Conservation (phyloP, 768 basidiomycete species). For the Gloeopeniophorella convolvens region DNA sequence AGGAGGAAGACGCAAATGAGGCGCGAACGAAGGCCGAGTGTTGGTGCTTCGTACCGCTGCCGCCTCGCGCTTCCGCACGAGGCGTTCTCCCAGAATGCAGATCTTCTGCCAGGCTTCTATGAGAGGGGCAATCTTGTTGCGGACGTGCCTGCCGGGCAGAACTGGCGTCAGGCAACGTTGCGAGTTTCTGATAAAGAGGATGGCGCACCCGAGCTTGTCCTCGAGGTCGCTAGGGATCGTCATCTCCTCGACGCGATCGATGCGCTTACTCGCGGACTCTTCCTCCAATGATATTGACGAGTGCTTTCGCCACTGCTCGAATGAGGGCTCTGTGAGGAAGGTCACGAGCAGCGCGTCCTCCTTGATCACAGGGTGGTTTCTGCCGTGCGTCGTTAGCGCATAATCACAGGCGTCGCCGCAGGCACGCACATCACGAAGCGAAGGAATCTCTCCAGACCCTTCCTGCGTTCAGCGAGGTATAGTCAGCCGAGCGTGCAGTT, state of each 20-base stretch:
- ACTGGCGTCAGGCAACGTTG: too few relatives aligned
- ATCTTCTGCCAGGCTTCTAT: conserved; percentile 93
- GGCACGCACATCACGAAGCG: conserved; percentile 66
- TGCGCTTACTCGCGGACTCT: conserved; percentile 73
- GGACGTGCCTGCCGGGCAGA: conserved; percentile 50
- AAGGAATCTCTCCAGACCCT: conserved; percentile 73
- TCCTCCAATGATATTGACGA: conserved; percentile 75
- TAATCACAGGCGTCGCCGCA: not conserved
- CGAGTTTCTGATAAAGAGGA: too few relatives aligned
- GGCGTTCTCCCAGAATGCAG: conserved; percentile 78
- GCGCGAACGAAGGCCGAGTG: conserved; percentile 51
- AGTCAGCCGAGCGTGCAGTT: not conserved
- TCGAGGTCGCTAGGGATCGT: conserved; percentile 88
- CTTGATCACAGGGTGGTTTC: conserved; percentile 88
- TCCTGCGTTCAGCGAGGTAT: conserved; percentile 46
- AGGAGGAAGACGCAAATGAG: conserved; percentile 60
- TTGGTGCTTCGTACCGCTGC: conserved; percentile 77
- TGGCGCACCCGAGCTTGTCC: conserved; percentile 68
- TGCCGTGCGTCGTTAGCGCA: conserved; percentile 24
- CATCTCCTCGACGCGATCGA: conserved; percentile 85
- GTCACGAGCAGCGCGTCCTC: conserved; percentile 78
- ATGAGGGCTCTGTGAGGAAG: conserved; percentile 77
- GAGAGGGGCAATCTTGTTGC: conserved; percentile 63
- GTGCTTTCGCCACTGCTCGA: conserved; percentile 85
- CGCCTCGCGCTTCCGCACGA: conserved; percentile 86